Base-by-base conservation (phyloP, 2,329 filamentous ascomycete genomes). In the Zymoseptoria crescenta region DNA sequence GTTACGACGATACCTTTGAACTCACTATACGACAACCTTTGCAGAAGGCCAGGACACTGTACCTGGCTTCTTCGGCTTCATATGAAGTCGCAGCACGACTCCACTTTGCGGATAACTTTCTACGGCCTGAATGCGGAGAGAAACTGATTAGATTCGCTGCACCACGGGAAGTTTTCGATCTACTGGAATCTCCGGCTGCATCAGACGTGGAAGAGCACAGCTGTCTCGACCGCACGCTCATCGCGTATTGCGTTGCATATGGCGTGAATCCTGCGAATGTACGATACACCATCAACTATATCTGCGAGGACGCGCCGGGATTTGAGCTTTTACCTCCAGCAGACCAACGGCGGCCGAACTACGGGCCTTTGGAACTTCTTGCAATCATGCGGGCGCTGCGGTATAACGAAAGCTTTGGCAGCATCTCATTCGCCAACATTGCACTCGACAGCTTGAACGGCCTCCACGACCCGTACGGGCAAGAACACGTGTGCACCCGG, bases 191-290 rank as follows among this genome's bases (percentile, higher is more conserved):
- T 3, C 74, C 77, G 1, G 75, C 80, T 3, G 72, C 77, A 28
- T 69, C 80, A 2, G 79, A 81, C 50, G 80, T 83, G 56, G 85
- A 87, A 59, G 84, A 85, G 59, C 80, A 82, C 56, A 76, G 76
- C 59, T 81, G 78, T 66, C 82, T 89, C 66, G 85, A 88, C 64
- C 79, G 85, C 35, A 89, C 86, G 1, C 72, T 89, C 30, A 83
- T 83, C 53, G 87, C 86, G 35, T 89, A 88, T 68, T 88, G 86
- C 68, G 79, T 86, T 49, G 85, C 84, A 20, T 89, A 88, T 69
- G 81, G 83, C 59, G 77, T 87, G 21, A 84, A 87, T 65, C 83
- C 86, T 2, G 81, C 81, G 10, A 87, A 86, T 57, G 86, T 89
- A 54, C 79, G 81, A 56, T 88, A 87, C 67, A 79, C 79, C 5